phyloP scores from a whole-genome alignment of 371 early-diverging fungal species.

The Synchytrium microbalum region DNA sequence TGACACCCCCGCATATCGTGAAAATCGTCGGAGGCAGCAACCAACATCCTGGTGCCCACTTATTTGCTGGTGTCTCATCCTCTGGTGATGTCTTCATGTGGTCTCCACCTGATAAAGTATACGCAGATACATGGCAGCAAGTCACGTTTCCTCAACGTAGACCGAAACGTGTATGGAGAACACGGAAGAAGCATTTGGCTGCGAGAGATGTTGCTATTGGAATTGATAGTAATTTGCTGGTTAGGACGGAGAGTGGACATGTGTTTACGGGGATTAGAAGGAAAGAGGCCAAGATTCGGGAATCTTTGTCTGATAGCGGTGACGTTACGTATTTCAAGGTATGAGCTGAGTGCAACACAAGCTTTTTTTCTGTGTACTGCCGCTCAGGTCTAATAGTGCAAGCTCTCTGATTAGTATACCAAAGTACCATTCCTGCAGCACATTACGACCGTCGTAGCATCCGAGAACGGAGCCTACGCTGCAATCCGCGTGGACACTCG shows the following conservation, averaged over 20 bases:
- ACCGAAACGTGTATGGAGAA: slow-evolving; percentile 28
- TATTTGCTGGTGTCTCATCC: slow-evolving; percentile 23
- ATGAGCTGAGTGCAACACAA: too few species aligned
- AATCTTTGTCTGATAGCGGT: too few species aligned
- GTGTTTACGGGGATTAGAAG: slow-evolving; percentile 27
- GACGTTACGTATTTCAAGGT: too few species aligned
- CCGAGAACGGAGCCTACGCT: slow-evolving; percentile 27
- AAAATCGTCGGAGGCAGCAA: slow-evolving; percentile 30
- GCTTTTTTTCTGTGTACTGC: too few species aligned
- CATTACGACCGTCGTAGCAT: slow-evolving; percentile 21
- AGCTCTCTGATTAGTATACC: slow-evolving; percentile 27
- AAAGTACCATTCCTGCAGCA: slow-evolving; percentile 29
- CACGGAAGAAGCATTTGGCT: slow-evolving; percentile 13
- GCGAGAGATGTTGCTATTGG: slow-evolving; percentile 32
- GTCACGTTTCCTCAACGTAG: slow-evolving; percentile 21
- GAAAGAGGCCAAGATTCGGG: too few species aligned
- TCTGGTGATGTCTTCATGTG: slow-evolving; percentile 36
- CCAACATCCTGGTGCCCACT: too few species aligned
- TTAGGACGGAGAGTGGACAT: slow-evolving; percentile 29
- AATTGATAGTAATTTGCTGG: slow-evolving; percentile 31
- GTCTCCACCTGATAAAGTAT: slow-evolving; percentile 25
- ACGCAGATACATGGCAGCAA: slow-evolving; percentile 24
- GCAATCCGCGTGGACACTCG: slow-evolving; percentile 27
- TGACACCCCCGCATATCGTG: slow-evolving; percentile 6
- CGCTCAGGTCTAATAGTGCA: too few species aligned